Evolutionary conservation across 345 rosid genomes (phyloP), one percentile per base, ranked within the genome.

Genomic region (Rhizophora apiculata): DNA sequence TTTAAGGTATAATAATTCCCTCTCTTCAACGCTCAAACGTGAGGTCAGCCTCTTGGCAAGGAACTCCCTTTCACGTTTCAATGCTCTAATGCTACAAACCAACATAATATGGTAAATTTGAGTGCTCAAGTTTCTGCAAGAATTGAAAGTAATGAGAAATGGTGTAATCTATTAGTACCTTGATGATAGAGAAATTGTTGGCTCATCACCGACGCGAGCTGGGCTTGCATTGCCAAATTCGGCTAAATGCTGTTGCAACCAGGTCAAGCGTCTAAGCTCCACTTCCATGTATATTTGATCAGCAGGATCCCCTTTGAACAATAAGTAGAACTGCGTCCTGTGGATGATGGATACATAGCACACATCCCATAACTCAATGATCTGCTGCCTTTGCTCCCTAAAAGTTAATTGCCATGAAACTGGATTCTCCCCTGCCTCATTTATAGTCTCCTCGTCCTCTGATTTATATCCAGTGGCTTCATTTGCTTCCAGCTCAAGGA

Each of bases 271-370:
- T 79, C 99, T 81, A 34, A 95, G 94, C 88, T 95, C 99, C 55
- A 95, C 99, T 79, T 95, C 98, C 91, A 95, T 85, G 81, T 95
- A 92, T 78, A 95, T 95, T 78, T 95, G 96, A 78, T 95, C 99
- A 36, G 98, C 95, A 62, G 88, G 89, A 65, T 96, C 99, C 9
- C 99, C 99, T 68, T 81, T 96, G 75, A 96, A 96, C 62, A 96
- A 82, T 60, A 96, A 79, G 78, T 96, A 96, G 73, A 96, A 96
- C 55, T 96, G 99, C 27, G 98, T 90, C 79, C 99, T 80, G 67
- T 96, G 98, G 65, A 96, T 88, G 52, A 96, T 85, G 67, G 99
- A 92, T 62, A 90, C 98, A 59, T 69, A 82, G 71, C 99, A 92
- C 24, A 83, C 76, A 80, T 96, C 96, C 98, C 98, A 94, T 30